phyloP scores from a whole-genome alignment of 805 yeast species.

The Blastobotrys robertii region DNA sequence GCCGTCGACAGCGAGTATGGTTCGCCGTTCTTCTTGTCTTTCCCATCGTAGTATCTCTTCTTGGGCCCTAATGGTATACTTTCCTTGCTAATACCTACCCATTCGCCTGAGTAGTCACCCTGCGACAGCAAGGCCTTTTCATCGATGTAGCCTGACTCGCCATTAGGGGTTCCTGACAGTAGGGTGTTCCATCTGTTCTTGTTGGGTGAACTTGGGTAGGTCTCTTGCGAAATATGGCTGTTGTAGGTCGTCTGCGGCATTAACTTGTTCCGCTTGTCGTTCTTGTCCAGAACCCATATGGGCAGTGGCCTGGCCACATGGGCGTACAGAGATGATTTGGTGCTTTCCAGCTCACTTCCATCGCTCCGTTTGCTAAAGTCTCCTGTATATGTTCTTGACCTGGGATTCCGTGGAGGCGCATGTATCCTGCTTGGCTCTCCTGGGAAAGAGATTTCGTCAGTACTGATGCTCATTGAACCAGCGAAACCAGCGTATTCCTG shows the following conservation, averaged over 20 bases:
- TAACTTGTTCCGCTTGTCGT: background rate
- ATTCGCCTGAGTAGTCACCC: constrained; percentile 11
- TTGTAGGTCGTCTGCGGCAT: background rate
- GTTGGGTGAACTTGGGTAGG: background rate
- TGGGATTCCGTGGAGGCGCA: background rate
- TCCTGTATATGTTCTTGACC: background rate
- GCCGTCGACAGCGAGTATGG: constrained; percentile 12
- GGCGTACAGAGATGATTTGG: background rate
- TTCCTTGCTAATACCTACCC: constrained; percentile 7
- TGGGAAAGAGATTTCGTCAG: background rate
- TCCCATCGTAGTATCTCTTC: background rate
- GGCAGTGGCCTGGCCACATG: constrained; percentile 5
- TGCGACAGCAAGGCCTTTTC: constrained; percentile 13
- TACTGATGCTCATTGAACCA: background rate
- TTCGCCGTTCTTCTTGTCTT: constrained; percentile 3
- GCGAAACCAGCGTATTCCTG: background rate
- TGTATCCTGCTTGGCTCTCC: background rate
- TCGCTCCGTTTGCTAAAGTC: background rate
- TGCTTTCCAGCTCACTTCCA: background rate
- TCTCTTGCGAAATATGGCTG: background rate
- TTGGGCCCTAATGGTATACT: background rate
- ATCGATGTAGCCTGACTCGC: constrained; percentile 11
- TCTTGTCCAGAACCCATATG: constrained; percentile 4
- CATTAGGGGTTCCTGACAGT: constrained; percentile 10
- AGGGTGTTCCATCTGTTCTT: constrained; percentile 14